Conservation (phyloP, 1,139 yeast genomes). For the Yamadazyma membranifaciens region DNA sequence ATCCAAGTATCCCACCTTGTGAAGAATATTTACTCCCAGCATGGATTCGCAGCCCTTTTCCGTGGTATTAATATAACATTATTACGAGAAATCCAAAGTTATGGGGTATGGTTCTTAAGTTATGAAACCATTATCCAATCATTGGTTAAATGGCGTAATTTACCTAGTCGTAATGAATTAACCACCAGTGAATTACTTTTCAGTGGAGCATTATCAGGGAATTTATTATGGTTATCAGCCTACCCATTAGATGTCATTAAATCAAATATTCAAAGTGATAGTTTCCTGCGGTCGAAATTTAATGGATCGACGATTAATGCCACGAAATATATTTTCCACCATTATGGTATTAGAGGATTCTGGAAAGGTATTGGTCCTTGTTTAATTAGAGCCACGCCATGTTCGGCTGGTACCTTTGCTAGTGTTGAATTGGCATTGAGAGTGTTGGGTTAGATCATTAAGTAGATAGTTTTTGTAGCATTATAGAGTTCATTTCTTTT, state of each 20-base stretch:
- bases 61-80: conserved; percentile 63
- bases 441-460: conserved; percentile 51
- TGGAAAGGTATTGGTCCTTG: conserved; percentile 77
- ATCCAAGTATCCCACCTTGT: conserved; percentile 44
- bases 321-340: conserved; percentile 39
- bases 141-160: conserved; percentile 31
- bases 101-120: conserved; percentile 79
- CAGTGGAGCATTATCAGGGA: conserved; percentile 72
- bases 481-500: too few species aligned
- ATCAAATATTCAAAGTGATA: conserved; percentile 67
- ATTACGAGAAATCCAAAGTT: conserved; percentile 71
- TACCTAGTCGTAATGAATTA: conserved; percentile 48
- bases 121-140: conserved; percentile 60
- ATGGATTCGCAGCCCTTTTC: conserved; percentile 57
- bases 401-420: conserved; percentile 78
- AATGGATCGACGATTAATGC: conserved; percentile 48
- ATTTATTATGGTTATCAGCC: conserved; percentile 67
- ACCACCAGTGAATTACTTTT: conserved; percentile 60
- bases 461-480: too few species aligned
- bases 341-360: conserved; percentile 56
- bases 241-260: conserved; percentile 74
- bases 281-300: conserved; percentile 49
- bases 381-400: conserved; percentile 66
- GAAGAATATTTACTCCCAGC: conserved; percentile 39
- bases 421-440: conserved; percentile 69